Conservation (phyloP, 768 basidiomycete species). For the Macrolepiota dolichaula region DNA sequence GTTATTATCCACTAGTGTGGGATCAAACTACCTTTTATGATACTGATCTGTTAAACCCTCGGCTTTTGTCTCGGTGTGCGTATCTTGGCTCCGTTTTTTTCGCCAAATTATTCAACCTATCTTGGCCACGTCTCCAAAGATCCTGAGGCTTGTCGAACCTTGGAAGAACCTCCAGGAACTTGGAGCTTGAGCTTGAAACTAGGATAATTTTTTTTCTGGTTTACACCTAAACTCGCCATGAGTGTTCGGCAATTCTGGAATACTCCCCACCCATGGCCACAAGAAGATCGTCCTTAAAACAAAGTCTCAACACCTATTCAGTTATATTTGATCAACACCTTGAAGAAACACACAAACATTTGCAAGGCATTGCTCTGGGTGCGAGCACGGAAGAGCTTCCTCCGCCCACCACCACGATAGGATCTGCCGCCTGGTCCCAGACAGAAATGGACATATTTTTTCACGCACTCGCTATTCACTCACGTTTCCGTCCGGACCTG, state of each 20-base stretch:
- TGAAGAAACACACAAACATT: background rate
- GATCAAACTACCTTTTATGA: background rate
- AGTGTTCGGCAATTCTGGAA: no score
- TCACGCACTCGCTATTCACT: constrained; percentile 63
- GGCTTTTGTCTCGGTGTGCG: no score
- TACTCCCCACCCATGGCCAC: no score
- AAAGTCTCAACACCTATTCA: background rate
- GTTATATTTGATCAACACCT: background rate
- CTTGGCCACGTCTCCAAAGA: background rate
- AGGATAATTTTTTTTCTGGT: background rate
- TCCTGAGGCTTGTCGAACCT: background rate
- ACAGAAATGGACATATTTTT: constrained; percentile 71
- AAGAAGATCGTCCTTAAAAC: background rate
- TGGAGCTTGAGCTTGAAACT: background rate
- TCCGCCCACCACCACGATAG: background rate
- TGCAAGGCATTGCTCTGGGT: background rate
- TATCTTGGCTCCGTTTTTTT: background rate
- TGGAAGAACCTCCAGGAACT: background rate
- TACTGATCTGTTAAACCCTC: background rate
- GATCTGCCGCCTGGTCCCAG: constrained; percentile 53
- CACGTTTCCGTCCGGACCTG: constrained; percentile 73
- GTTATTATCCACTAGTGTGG: background rate
- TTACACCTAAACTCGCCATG: background rate
- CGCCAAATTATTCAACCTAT: background rate
- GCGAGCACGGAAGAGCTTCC: background rate